A percentile compares a stretch with the other conserved stretches of the same genome.
Conservation (phyloP, 2,329 filamentous ascomycete species). For the Hortaea sp. region DNA sequence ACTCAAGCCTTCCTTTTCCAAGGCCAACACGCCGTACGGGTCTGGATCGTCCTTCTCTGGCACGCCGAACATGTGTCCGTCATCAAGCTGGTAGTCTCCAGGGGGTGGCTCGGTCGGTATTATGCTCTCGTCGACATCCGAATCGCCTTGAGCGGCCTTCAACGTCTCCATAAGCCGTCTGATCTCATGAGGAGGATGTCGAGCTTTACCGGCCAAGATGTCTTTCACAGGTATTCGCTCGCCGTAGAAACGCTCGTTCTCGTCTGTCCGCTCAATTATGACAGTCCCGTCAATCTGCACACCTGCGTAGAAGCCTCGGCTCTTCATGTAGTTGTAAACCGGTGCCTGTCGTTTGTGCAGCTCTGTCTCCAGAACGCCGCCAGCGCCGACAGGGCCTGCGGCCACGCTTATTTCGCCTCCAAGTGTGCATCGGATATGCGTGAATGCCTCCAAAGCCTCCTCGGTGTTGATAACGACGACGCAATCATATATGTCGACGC, state of each 20-base stretch:
- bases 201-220: slow-evolving; percentile 53
- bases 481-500: slow-evolving; percentile 92
- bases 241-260: slow-evolving; percentile 79
- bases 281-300: slow-evolving; percentile 81
- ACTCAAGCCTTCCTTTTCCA: slow-evolving; percentile 83
- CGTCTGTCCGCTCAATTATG: slow-evolving; percentile 74
- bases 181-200: slow-evolving; percentile 46
- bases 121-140: slow-evolving; percentile 58
- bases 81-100: slow-evolving; percentile 56
- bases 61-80: slow-evolving; percentile 58
- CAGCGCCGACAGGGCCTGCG: slow-evolving; percentile 67
- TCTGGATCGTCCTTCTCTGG: slow-evolving; percentile 75
- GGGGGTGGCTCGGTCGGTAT: slow-evolving; percentile 65
- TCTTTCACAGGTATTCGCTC: slow-evolving; percentile 51
- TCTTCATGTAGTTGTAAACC: slow-evolving; percentile 81
- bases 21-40: slow-evolving; percentile 78
- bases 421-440: slow-evolving; percentile 65
- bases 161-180: slow-evolving; percentile 67
- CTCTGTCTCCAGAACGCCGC: slow-evolving; percentile 61
- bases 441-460: slow-evolving; percentile 74
- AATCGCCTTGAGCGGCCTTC: slow-evolving; percentile 76
- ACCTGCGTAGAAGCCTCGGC: slow-evolving; percentile 76
- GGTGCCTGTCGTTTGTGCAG: slow-evolving; percentile 59
- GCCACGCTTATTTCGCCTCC: slow-evolving; percentile 71
- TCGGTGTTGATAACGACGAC: slow-evolving; percentile 86